Base-by-base conservation (phyloP, 129 eudicot species). In the Apium graveolens region DNA sequence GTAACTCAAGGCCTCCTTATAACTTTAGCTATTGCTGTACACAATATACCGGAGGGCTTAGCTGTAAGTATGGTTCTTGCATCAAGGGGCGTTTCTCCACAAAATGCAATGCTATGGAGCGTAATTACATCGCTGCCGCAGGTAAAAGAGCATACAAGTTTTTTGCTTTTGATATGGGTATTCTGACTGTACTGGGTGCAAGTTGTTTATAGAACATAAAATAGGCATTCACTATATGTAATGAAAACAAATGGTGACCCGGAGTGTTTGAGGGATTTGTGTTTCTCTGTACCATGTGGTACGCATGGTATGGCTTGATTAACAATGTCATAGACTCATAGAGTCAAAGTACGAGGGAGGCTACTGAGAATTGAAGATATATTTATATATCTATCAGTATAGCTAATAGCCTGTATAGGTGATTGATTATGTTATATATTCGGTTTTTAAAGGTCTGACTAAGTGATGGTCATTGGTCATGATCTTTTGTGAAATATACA, bases 61-160 rank as follows among this genome's bases (percentile, higher is more conserved):
- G 99, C 99, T 81, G 99, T 96, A 14, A 96, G 99, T 85, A 92
- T 96, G 97, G 97, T 96, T 83, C 93, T 96, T 71, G 91, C 97
- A 78, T 96, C 99, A 78, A 90, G 93, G 63, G 99, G 99, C 43
- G 99, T 96, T 48, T 96, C 99, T 81, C 99, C 99, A 13, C 95
- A 90, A 65, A 96, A 96, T 73, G 99, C 99, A 27, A 90, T 96
- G 97, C 62, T 96, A 79, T 96, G 99, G 99, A 96, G 99, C 81
- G 88, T 96, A 31, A 88, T 92, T 69, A 96, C 99, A 57, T 96
- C 99, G 53, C 83, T 96, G 72, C 99, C 99, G 29, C 99, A 95
- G 98, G 98, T 95, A 83, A 60, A 75, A 1, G 1, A 53, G 0
- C 57, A 44, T 45, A 27, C 29, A 29, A 34, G 27, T 21, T n/a